Evolutionary conservation across 257 asterid genomes (phyloP).

Genomic region (Apocynum venetum): DNA sequence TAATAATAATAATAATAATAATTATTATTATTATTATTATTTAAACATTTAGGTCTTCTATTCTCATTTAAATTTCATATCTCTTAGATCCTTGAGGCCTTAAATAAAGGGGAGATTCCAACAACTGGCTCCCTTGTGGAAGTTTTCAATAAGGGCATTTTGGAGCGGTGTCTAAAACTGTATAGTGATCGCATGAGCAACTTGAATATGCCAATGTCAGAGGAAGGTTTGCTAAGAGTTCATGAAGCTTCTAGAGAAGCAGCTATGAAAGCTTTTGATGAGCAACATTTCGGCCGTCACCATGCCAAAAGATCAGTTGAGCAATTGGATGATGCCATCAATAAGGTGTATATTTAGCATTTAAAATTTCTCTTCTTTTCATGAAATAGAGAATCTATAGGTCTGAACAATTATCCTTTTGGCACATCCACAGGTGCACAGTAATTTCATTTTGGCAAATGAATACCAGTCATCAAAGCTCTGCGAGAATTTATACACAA

Average conservation of each 20-base stretch:
- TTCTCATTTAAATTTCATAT: slow-evolving; percentile 16
- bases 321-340: slow-evolving; percentile 68
- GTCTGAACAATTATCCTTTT: slow-evolving; percentile 21
- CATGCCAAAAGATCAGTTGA: slow-evolving; percentile 93
- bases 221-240: slow-evolving; percentile 51
- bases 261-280: slow-evolving; percentile 64
- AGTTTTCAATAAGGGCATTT: slow-evolving; percentile 81
- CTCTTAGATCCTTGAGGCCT: slow-evolving; percentile 86
- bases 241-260: slow-evolving; percentile 62
- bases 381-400: not conserved
- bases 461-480: slow-evolving; percentile 81
- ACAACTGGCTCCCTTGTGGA: slow-evolving; percentile 97
- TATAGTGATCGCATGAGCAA: slow-evolving; percentile 52
- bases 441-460: slow-evolving; percentile 58
- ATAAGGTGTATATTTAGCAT: slow-evolving; percentile 42
- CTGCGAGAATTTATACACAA: slow-evolving; percentile 74
- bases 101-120: slow-evolving; percentile 98
- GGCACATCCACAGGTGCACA: slow-evolving; percentile 48
- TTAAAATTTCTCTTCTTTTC: not conserved
- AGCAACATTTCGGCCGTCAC: slow-evolving; percentile 92
- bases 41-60: not conserved
- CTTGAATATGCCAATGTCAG: slow-evolving; percentile 56
- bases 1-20: no score
- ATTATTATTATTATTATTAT: not conserved
- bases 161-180: slow-evolving; percentile 68